A percentile compares a stretch with the other conserved stretches of the same genome.
Conservation (phyloP, 768 basidiomycete species). For the Clavaria fumosa region DNA sequence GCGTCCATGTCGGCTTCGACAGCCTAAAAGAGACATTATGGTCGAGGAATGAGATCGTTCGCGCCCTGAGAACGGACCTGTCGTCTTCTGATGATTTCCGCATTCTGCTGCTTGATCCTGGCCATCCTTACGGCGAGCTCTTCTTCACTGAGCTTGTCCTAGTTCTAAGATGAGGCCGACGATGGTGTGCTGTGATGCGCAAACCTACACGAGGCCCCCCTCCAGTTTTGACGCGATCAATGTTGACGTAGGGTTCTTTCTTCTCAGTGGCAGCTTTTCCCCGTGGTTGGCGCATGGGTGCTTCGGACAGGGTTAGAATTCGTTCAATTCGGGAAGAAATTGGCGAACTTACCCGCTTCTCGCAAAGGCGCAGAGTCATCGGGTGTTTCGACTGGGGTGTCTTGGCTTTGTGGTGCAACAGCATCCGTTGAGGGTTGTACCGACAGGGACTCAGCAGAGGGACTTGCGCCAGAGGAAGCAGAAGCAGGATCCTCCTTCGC, state of each 20-base stretch:
- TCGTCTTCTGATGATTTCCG: conserved; percentile 48
- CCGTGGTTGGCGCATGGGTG: conserved; percentile 8
- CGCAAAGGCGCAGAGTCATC: no score
- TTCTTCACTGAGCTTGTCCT: conserved; percentile 31
- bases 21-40: conserved; percentile 29
- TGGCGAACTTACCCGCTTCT: no score
- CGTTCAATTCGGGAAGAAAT: background rate
- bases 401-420: no score
- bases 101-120: conserved; percentile 46
- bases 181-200: conserved; percentile 15
- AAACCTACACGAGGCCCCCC: conserved; percentile 50
- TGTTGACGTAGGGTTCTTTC: conserved; percentile 67
- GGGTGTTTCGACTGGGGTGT: no score
- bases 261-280: conserved; percentile 25
- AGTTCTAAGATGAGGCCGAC: conserved; percentile 7
- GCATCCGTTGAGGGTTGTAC: no score
- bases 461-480: no score
- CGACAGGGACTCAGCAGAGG: no score
- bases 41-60: background rate
- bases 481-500: no score
- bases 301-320: background rate
- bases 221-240: conserved; percentile 73
- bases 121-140: conserved; percentile 46
- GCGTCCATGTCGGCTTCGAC: conserved; percentile 72
- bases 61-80: conserved; percentile 21